Evolutionary conservation across 2,329 filamentous ascomycete genomes (phyloP).

Genomic region (Nemania sp.): DNA sequence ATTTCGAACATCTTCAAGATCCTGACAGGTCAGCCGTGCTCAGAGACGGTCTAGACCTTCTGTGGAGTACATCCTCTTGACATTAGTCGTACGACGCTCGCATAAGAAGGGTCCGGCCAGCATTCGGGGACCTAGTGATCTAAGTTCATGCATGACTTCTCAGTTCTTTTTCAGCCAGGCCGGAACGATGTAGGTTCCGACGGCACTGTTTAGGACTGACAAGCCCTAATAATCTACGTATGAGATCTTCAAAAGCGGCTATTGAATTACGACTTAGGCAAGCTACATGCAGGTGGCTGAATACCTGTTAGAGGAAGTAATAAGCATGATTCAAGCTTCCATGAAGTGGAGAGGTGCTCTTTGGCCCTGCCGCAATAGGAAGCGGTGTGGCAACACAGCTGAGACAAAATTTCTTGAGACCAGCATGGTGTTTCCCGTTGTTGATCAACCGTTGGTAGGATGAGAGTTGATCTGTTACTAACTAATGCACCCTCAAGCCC

Average conservation of each 20-base stretch:
- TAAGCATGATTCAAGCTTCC: neutral
- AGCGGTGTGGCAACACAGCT: constrained; percentile 13
- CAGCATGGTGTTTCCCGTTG: neutral
- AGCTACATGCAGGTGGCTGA: constrained; percentile 1
- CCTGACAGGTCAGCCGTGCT: neutral
- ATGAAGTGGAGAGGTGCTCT: neutral
- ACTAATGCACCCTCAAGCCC: no score
- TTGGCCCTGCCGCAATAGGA: neutral
- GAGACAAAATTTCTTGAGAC: constrained; percentile 1
- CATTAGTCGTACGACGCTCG: neutral
- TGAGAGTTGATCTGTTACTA: no score
- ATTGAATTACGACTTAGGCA: no score
- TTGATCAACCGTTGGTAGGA: neutral
- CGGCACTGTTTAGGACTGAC: neutral
- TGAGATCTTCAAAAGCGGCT: no score
- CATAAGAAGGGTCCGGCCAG: neutral
- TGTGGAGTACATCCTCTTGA: neutral
- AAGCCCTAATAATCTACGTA: neutral
- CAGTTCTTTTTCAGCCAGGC: neutral
- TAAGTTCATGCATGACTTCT: neutral
- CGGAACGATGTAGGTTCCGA: neutral
- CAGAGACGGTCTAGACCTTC: neutral
- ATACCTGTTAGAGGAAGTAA: neutral
- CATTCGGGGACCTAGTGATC: neutral
- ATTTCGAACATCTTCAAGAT: no score